Percentiles rank a stretch among this genome's conserved stretches.
phyloP scores from a whole-genome alignment of 305 asterid genomes.

The Petunia hybrid region DNA sequence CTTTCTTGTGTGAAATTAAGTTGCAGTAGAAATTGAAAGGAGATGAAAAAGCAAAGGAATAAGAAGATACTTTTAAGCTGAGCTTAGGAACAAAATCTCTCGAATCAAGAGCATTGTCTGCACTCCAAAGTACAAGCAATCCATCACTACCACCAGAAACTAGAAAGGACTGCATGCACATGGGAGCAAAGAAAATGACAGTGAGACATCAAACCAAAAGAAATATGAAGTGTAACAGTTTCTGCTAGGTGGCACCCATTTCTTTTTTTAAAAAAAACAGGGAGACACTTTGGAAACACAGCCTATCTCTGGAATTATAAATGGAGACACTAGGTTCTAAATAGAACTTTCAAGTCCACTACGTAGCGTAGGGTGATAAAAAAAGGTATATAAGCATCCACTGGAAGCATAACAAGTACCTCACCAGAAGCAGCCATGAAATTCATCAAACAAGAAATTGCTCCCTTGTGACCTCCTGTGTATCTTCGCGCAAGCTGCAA shows the following conservation, averaged over 20 bases:
- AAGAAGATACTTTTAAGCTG: conserved; percentile 74
- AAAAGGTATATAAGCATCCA: conserved; percentile 15
- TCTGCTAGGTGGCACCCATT: background rate
- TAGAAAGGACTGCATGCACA: conserved; percentile 75
- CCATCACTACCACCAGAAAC: conserved; percentile 98
- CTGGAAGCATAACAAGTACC: conserved; percentile 52
- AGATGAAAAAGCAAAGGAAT: conserved; percentile 16
- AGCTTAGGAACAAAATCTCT: conserved; percentile 96
- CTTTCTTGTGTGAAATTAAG: background rate
- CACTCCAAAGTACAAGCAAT: conserved; percentile 93
- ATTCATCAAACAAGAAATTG: conserved; percentile 96
- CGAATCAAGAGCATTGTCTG: conserved; percentile 93
- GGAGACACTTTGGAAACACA: background rate
- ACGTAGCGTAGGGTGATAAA: conserved; percentile 4
- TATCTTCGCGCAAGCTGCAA: conserved; percentile 97
- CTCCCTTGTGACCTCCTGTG: conserved; percentile 98
- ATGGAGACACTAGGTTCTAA: background rate
- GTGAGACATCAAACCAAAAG: background rate
- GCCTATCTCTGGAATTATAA: conserved; percentile 11
- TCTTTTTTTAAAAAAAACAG: background rate
- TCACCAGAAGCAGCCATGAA: conserved; percentile 98
- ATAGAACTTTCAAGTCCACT: conserved; percentile 5
- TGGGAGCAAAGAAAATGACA: conserved; percentile 35
- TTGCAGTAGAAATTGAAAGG: conserved; percentile 16
- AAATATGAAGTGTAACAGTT: conserved; percentile 8